Base-by-base conservation (phyloP, 768 basidiomycete genomes). In the Lactarius sp. region DNA sequence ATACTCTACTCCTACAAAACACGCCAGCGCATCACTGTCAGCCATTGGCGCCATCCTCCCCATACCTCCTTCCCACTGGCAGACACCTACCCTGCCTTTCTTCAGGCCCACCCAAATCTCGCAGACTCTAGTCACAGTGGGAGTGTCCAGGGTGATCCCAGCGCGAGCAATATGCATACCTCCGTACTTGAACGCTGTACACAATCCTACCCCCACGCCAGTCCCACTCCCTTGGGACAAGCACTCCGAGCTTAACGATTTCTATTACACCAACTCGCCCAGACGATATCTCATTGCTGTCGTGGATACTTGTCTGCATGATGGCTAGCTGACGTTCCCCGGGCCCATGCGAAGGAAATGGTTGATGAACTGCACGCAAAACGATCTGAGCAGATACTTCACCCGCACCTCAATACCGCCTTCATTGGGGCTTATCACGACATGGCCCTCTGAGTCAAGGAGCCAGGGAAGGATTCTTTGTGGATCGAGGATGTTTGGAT, bases 281-380 rank as follows among this genome's bases (percentile, higher is more conserved):
- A 84, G 86, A 0, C 83, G 85, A 70, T 90, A 93, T 72, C 78
- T 83, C 59, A 72, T 91, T 12, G 85, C 89, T 0, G 81, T 95
- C 66, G 88, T 95, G 75, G 85, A 90, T 68, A 90, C 92, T 4
- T 95, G 94, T 71, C 75, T 95, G 13, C 81, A 87, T 72, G 83
- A 88, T 65, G 70, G 83, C 2, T 85, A 2, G 22, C 22, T 72
- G 90, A 94, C 71, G 84, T 94, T 0, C 78, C 81, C 0, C 87
- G 94, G 22, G 22, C 22, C 22, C 22, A 27, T 5, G 94, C 93
- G 6, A 84, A 84, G 66, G 76, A 78, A 42, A 81, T 95, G 22
- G 92, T 94, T 66, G 81, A 84, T 52, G 78, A 80, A 8, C 73
- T 94, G 42, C 81, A 87, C 6, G 66, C 65, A 8, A 67, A 74